Base-by-base conservation (phyloP, 306 rosid species). In the Trifolium dubium region DNA sequence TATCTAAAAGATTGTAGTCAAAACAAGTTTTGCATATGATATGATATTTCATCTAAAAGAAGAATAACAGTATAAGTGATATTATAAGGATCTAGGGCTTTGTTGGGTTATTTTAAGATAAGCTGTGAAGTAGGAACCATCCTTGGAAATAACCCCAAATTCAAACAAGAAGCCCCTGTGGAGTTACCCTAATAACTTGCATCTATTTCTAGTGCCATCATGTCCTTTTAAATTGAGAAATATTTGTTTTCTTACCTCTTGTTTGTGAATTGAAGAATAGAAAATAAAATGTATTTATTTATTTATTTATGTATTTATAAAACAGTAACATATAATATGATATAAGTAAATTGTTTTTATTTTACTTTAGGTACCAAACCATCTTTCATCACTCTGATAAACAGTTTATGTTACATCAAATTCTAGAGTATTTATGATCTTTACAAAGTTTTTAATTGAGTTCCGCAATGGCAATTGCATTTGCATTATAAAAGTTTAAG, bases 41-140 rank as follows among this genome's bases (percentile, higher is more conserved):
- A 15, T 60, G 43, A 60, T 5, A 6, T 35, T 63, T 15, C 4
- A 29, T 35, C 29, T 29, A 35, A 62, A 32, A 34, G 6, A 62
- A 8, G 23, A 29, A 46, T 8, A 13, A 39, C 3, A 51, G 18
- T 28, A 35, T 29, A 50, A 32, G 3, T 55, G 34, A 12, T 56
- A 29, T n/a, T 29, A 58, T 29, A 58, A 15, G 37, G 60, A 54
- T 19, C 32, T 17, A 31, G 41, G 47, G 32, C 62, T 49, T 69
- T 69, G 73, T 69, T 69, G 46, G 60, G 30, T 47, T 50, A 50
- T 19, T 69, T 69, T 31, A 49, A 50, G 61, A 31, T 49, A 67
- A 30, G 10, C 40, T 67, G 35, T 10, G 43, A 67, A 40, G 5
- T 53, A 49, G 60, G 10, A 53, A 53, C 13, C 23, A 53, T 18